Base-by-base conservation (phyloP, 345 rosid genomes). In the Turnera subulata region DNA sequence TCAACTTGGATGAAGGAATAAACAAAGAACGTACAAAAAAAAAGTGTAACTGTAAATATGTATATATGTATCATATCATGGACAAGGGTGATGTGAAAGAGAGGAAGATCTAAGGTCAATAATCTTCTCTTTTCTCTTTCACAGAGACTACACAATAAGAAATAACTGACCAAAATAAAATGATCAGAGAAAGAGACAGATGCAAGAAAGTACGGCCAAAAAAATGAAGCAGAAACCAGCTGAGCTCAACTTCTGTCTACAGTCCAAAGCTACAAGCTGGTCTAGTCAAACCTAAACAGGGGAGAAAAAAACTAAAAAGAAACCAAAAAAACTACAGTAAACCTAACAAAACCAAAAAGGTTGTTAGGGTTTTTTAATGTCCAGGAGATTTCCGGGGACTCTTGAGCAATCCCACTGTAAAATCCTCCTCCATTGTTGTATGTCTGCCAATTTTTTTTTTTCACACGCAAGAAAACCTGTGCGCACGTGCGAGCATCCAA, bases 211-310 rank as follows among this genome's bases (percentile, higher is more conserved):
- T n/a, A n/a, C n/a, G n/a, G n/a, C n/a, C n/a, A 14, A 62, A 63
- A n/a, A 29, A 48, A 26, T 9, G 15, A 46, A 65, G 45, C 39
- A 70, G 61, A 64, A 60, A 73, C 72, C 82, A 77, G 81, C 83
- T 79, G 82, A 81, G 83, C 90, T 84, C 72, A 48, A 55, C 50
- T 56, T 55, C 54, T 55, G 63, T 29, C 67, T 69, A 63, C 74
- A 24, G 45, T 43, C 71, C 73, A 66, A 65, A 77, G 86, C 86
- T 81, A 64, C 83, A 49, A 81, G 75, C 74, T 75, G 73, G 76
- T 33, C 35, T 63, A 59, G 68, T 57, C 35, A 29, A n/a, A 3
- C 35, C 35, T 29, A 8, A 29, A 29, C 35, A 29, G 35, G 8
- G 8, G 8, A 3, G 35, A 29, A 29, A 29, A 29, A n/a, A n/a